phyloP scores from a whole-genome alignment of 2,329 filamentous ascomycete species.

The Myriosclerotinia scirpicola region DNA sequence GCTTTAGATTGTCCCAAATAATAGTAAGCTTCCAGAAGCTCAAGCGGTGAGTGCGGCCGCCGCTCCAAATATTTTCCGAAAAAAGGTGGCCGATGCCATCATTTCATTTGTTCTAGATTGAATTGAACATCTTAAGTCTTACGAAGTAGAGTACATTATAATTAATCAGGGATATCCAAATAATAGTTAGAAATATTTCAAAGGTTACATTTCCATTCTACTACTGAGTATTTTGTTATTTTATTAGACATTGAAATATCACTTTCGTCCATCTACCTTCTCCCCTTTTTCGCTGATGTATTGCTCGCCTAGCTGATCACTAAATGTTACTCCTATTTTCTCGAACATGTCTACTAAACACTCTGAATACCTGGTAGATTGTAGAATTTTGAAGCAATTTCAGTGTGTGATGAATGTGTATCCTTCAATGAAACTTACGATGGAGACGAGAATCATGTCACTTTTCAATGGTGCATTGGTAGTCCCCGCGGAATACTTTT shows the following conservation, averaged over 20 bases:
- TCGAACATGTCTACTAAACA: not conserved
- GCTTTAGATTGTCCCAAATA: conserved; percentile 6
- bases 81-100: not conserved
- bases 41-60: conserved; percentile 17
- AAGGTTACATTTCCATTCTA: not conserved
- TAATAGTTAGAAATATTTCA: not conserved
- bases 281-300: not conserved
- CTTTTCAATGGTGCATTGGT: not conserved
- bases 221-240: not conserved
- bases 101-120: no score
- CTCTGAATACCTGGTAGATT: no score
- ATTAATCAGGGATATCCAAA: not conserved
- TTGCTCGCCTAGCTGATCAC: conserved; percentile 4
- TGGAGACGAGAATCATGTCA: not conserved
- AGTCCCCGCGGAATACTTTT: not conserved
- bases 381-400: no score
- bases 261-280: not conserved
- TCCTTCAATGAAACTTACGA: no score
- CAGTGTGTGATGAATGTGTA: no score
- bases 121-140: not conserved
- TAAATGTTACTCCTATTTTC: not conserved
- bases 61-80: not conserved
- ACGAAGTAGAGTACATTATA: no score
- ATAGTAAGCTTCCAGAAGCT: conserved; percentile 6
- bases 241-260: not conserved